phyloP scores from a whole-genome alignment of 2,329 filamentous ascomycete genomes.

The Allantophomopsis lycopodina region DNA sequence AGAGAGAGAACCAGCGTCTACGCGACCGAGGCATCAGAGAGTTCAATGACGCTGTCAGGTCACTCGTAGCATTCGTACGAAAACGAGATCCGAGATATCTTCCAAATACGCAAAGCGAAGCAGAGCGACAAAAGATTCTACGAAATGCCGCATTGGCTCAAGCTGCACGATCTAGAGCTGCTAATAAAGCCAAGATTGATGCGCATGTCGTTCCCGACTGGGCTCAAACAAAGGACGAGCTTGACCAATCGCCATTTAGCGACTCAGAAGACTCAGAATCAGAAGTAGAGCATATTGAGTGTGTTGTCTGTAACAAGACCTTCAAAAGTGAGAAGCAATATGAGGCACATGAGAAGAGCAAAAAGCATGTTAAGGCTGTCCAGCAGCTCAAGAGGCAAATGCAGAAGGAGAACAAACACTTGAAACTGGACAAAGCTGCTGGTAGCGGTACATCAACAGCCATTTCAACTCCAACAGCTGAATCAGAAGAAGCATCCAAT shows the following conservation, averaged over 20 bases:
- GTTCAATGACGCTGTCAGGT: constrained; percentile 85
- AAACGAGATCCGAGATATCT: constrained; percentile 84
- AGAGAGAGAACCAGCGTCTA: constrained; percentile 82
- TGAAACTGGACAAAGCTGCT: constrained; percentile 28
- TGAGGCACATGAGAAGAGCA: constrained; percentile 87
- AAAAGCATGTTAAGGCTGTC: constrained; percentile 84
- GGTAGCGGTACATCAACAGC: too few species aligned
- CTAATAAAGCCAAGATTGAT: constrained; percentile 61
- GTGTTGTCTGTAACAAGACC: constrained; percentile 61
- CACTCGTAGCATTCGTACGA: constrained; percentile 74
- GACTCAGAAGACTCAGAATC: constrained; percentile 32
- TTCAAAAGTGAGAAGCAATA: constrained; percentile 92
- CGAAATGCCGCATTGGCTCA: constrained; percentile 73
- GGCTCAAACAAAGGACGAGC: constrained; percentile 47
- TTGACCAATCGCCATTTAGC: constrained; percentile 44
- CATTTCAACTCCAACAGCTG: too few species aligned
- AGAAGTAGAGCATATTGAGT: constrained; percentile 50
- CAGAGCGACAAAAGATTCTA: constrained; percentile 65
- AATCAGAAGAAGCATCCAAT: too few species aligned
- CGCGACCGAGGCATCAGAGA: constrained; percentile 73
- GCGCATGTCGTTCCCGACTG: constrained; percentile 57
- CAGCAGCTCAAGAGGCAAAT: constrained; percentile 71
- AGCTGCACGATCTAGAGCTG: constrained; percentile 68
- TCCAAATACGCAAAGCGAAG: constrained; percentile 62
- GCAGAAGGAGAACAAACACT: constrained; percentile 59